Percentiles rank a stretch among this genome's conserved stretches.
Conservation (phyloP, 2,329 filamentous ascomycete genomes). For the Xylariaceae sp. region DNA sequence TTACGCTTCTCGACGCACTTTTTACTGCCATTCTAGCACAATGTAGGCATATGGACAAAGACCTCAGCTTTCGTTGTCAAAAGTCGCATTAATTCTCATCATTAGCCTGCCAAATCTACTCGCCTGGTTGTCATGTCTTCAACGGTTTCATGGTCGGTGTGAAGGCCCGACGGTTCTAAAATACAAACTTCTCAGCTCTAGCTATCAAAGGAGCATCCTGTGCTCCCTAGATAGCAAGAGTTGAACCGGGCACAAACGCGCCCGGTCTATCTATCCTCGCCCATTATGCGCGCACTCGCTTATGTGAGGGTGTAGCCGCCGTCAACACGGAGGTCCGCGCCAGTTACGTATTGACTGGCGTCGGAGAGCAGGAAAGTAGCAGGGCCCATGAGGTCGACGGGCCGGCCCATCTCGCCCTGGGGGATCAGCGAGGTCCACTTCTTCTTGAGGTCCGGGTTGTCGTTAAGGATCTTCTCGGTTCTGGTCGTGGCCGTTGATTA, state of each 20-base stretch:
- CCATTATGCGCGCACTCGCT: slow-evolving; percentile 4
- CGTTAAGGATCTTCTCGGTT: slow-evolving; percentile 89
- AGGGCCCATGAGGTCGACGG: slow-evolving; percentile 88
- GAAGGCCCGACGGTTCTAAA: too few relatives aligned
- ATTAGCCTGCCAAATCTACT: too few relatives aligned
- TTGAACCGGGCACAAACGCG: background rate
- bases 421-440: slow-evolving; percentile 93
- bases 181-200: too few relatives aligned
- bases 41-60: too few relatives aligned
- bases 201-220: background rate
- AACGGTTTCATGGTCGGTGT: too few relatives aligned
- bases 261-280: background rate
- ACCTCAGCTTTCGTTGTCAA: too few relatives aligned
- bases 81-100: too few relatives aligned
- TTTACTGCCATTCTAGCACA: too few relatives aligned
- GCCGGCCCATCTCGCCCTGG: slow-evolving; percentile 86
- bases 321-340: slow-evolving; percentile 76
- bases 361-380: slow-evolving; percentile 83
- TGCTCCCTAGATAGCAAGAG: background rate
- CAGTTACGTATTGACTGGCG: slow-evolving; percentile 66
- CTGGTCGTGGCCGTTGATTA: slow-evolving; percentile 41
- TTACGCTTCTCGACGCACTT: too few relatives aligned
- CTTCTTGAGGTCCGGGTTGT: slow-evolving; percentile 83
- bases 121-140: too few relatives aligned
- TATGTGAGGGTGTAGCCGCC: slow-evolving; percentile 84